Conservation (phyloP, 495 filamentous ascomycete species). For the Xylaria bambusicola region DNA sequence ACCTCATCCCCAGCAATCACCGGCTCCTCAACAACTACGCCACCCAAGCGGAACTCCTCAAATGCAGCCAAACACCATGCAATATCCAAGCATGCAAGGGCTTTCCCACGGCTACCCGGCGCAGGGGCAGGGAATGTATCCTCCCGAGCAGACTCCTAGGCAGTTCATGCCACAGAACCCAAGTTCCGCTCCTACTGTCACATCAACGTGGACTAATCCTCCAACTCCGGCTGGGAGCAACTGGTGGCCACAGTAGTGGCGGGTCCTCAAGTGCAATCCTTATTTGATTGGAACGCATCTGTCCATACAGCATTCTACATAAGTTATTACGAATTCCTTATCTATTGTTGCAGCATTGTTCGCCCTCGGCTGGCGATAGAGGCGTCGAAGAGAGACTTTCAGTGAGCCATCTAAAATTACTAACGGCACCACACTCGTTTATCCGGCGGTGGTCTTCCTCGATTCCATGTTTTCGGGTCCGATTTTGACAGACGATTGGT, state of each 20-base stretch:
- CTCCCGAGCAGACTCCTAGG: conserved; percentile 58
- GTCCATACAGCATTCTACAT: not conserved
- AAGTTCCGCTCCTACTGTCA: conserved; percentile 40
- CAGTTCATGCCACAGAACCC: conserved; percentile 60
- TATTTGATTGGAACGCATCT: not conserved
- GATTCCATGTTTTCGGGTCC: not conserved
- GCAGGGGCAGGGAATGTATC: conserved; percentile 58
- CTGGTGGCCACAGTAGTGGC: conserved; percentile 53
- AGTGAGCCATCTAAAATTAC: conserved; percentile 17
- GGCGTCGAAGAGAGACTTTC: conserved; percentile 28
- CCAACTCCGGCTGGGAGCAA: conserved; percentile 37
- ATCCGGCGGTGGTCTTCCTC: not conserved
- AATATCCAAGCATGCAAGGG: conserved; percentile 61
- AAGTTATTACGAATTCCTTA: not conserved
- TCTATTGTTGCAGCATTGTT: conserved; percentile 16
- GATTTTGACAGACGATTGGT: not conserved
- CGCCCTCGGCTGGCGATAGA: conserved; percentile 31
- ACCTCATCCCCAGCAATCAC: conserved; percentile 59
- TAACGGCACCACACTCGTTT: not conserved
- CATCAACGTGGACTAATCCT: conserved; percentile 47
- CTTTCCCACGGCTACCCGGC: conserved; percentile 56
- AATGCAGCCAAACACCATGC: conserved; percentile 58
- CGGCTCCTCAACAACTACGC: conserved; percentile 61
- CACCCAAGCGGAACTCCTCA: conserved; percentile 61
- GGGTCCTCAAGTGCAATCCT: too few relatives aligned